Evolutionary conservation across 371 early-diverging fungal species (phyloP).

Genomic region (Lichtheimia corymbifera): DNA sequence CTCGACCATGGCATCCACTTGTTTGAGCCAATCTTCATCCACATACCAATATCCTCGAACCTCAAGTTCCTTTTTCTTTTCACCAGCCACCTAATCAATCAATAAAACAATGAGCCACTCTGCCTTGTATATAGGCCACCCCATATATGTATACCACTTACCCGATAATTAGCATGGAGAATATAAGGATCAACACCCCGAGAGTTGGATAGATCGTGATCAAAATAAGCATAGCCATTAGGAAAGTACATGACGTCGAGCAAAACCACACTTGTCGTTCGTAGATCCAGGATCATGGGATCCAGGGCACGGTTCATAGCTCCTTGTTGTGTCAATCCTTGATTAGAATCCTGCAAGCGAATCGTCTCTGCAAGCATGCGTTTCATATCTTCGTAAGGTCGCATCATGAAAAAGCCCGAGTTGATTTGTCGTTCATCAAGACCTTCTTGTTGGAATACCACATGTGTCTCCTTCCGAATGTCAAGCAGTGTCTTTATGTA

Average conservation of each 20-base stretch:
- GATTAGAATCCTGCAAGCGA: constrained; percentile 30
- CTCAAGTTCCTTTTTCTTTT: constrained; percentile 41
- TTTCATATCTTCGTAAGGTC: constrained; percentile 32
- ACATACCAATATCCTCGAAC: constrained; percentile 37
- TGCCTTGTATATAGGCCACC: not conserved
- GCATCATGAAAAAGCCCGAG: constrained; percentile 44
- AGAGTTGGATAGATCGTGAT: constrained; percentile 26
- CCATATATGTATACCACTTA: constrained; percentile 9
- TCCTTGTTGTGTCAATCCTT: constrained; percentile 39
- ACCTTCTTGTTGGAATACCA: constrained; percentile 43
- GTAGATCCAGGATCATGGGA: constrained; percentile 28
- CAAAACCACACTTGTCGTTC: constrained; percentile 29
- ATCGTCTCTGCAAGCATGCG: constrained; percentile 38
- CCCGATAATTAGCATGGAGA: constrained; percentile 43
- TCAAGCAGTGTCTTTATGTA: constrained; percentile 27
- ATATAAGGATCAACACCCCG: constrained; percentile 41
- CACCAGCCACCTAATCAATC: constrained; percentile 42
- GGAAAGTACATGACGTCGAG: constrained; percentile 45
- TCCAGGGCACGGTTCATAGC: constrained; percentile 40
- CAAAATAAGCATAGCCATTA: constrained; percentile 40
- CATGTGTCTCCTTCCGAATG: constrained; percentile 36
- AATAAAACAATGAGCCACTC: not conserved
- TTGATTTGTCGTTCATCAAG: constrained; percentile 33
- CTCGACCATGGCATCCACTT: constrained; percentile 26
- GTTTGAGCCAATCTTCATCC: constrained; percentile 38